A percentile compares a stretch with the other conserved stretches of the same genome.
These are phyloP conservation scores for Pholiota molesta DNA, from an alignment of 768 basidiomycete genomes.

Conservation along the genomic window DNA sequence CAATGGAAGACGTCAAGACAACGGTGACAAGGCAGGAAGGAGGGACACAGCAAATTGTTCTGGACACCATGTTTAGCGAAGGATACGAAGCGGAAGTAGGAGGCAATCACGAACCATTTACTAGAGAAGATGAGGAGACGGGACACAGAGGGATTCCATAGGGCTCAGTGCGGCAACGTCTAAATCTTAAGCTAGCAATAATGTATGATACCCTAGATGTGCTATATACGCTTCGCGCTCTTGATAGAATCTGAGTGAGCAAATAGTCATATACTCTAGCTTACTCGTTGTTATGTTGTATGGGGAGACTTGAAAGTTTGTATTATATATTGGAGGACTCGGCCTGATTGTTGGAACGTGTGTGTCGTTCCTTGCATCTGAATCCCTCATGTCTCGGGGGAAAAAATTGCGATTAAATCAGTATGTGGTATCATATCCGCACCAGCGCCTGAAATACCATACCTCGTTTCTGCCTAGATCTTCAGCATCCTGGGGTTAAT, in stretches of 20 bases:
- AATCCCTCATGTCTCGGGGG: no score
- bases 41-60: conserved; percentile 13
- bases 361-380: not conserved
- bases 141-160: not conserved
- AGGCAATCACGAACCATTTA: not conserved
- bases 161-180: not conserved
- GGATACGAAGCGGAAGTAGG: not conserved
- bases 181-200: not conserved
- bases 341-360: not conserved
- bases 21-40: conserved; percentile 17
- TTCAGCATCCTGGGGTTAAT: not conserved
- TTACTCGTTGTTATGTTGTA: not conserved
- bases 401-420: not conserved
- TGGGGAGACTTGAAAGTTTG: not conserved
- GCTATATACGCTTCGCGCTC: not conserved
- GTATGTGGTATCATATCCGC: not conserved
- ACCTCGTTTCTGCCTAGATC: not conserved
- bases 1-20: conserved; percentile 21
- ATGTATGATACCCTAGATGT: not conserved
- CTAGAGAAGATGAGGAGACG: not conserved
- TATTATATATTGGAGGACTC: not conserved
- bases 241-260: not conserved
- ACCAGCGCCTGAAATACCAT: not conserved
- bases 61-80: conserved; percentile 23
- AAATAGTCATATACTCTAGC: no score